Conservation (phyloP, 495 filamentous ascomycete genomes). For the Podospora conica region DNA sequence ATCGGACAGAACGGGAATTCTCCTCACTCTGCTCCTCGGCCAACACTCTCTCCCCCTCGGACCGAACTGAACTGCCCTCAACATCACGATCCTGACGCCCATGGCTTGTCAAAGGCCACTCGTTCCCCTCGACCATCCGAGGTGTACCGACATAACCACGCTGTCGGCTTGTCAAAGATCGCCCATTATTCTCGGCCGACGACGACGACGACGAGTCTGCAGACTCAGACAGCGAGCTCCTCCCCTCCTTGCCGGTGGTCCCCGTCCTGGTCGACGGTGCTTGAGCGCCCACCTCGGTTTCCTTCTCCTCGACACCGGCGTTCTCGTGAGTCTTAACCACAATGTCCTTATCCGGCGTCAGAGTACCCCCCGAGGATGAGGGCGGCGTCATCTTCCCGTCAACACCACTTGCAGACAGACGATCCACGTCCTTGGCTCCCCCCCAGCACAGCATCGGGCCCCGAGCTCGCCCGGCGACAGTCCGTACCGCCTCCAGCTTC, state of each 20-base stretch:
- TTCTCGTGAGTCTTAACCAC: slow-evolving; percentile 13
- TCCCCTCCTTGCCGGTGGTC: neutral
- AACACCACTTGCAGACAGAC: neutral
- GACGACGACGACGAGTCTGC: slow-evolving; percentile 8
- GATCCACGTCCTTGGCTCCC: neutral
- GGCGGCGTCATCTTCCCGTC: neutral
- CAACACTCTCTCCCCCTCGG: neutral
- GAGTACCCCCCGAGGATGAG: neutral
- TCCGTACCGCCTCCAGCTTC: neutral
- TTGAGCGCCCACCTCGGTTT: neutral
- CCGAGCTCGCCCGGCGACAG: neutral
- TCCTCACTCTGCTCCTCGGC: slow-evolving; percentile 2
- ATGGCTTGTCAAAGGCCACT: neutral
- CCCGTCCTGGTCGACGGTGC: neutral
- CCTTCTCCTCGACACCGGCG: neutral
- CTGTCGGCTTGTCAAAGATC: neutral
- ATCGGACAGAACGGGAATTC: slow-evolving; percentile 1
- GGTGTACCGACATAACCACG: neutral
- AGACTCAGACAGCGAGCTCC: neutral
- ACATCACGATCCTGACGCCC: slow-evolving; percentile 1
- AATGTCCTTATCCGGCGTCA: neutral
- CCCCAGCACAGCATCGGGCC: neutral
- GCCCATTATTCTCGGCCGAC: neutral
- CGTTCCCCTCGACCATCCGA: neutral
- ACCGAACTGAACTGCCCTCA: neutral